Evolutionary conservation across 1,284 basidiomycete species (phyloP).

Genomic region (Ceratobasidium sp.): DNA sequence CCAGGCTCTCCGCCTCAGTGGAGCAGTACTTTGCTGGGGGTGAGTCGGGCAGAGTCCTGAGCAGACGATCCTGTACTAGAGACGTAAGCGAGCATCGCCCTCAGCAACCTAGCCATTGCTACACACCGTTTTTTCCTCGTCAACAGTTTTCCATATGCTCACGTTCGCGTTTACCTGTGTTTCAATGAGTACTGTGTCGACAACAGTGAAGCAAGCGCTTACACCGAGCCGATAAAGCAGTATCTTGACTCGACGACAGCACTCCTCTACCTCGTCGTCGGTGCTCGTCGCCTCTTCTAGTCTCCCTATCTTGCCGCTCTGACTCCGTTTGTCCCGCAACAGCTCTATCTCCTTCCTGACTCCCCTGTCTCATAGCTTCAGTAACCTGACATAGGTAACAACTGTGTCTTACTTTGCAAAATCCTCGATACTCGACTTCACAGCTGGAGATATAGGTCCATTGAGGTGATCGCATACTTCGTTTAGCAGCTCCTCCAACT

Average conservation of each 20-base stretch:
- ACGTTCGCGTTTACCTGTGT: conserved; percentile 1
- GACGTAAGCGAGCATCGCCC: background rate
- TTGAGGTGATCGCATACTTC: background rate
- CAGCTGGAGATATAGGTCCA: background rate
- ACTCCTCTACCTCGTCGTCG: conserved; percentile 2
- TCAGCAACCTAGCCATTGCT: background rate
- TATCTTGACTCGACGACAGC: conserved; percentile 2
- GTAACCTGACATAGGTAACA: too few relatives aligned
- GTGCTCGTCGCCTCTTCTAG: background rate
- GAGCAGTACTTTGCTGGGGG: conserved; percentile 22
- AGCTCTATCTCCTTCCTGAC: background rate
- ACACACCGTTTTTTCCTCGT: conserved; percentile 3
- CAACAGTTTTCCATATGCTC: background rate
- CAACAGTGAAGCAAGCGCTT: background rate
- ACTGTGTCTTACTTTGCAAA: background rate
- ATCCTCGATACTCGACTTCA: background rate
- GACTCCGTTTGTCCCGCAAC: background rate
- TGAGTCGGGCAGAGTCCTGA: background rate
- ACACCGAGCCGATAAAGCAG: conserved; percentile 13
- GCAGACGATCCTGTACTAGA: background rate
- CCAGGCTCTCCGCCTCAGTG: background rate
- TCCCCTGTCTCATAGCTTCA: background rate
- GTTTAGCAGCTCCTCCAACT: background rate
- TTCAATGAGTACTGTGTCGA: too few relatives aligned
- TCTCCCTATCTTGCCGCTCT: background rate